phyloP scores from a whole-genome alignment of 2,329 filamentous ascomycete species.

The Colletotrichum sansevieriae region DNA sequence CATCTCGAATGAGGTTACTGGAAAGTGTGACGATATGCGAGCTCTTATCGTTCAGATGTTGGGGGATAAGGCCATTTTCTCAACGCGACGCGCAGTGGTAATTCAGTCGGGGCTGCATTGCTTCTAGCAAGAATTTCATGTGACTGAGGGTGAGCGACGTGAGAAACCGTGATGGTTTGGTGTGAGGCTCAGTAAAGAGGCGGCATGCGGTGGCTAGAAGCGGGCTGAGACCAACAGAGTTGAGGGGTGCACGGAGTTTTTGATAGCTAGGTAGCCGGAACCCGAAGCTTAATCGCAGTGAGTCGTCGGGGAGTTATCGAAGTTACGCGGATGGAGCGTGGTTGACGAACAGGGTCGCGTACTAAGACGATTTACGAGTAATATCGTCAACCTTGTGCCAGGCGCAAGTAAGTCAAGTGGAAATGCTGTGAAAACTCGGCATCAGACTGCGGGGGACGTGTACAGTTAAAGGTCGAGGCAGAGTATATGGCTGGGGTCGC shows the following conservation, averaged over 20 bases:
- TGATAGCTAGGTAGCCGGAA: constrained; percentile 15
- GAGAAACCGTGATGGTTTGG: constrained; percentile 37
- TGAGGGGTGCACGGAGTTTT: constrained; percentile 40
- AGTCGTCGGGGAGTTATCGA: constrained; percentile 19
- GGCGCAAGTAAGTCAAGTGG: constrained; percentile 16
- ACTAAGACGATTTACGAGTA: constrained; percentile 17
- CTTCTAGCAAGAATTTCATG: constrained; percentile 38
- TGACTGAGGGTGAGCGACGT: constrained; percentile 36
- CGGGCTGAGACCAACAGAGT: constrained; percentile 40
- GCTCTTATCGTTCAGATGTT: constrained; percentile 25
- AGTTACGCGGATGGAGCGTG: constrained; percentile 26
- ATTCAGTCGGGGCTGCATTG: constrained; percentile 34
- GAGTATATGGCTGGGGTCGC: constrained; percentile 2
- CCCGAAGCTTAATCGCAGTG: constrained; percentile 34
- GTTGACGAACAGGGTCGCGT: constrained; percentile 2
- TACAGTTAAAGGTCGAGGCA: constrained; percentile 17
- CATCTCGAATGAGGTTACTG: constrained; percentile 55
- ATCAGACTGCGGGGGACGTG: constrained; percentile 29
- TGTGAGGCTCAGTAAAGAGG: constrained; percentile 33
- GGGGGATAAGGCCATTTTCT: constrained; percentile 35
- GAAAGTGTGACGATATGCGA: not conserved
- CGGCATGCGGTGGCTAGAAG: constrained; percentile 39
- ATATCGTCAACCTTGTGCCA: not conserved
- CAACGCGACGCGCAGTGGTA: constrained; percentile 27
- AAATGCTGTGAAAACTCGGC: constrained; percentile 15